Percentiles rank a stretch among this genome's conserved stretches.
phyloP scores from a whole-genome alignment of 1,139 yeast genomes.

The Pichia sp. region DNA sequence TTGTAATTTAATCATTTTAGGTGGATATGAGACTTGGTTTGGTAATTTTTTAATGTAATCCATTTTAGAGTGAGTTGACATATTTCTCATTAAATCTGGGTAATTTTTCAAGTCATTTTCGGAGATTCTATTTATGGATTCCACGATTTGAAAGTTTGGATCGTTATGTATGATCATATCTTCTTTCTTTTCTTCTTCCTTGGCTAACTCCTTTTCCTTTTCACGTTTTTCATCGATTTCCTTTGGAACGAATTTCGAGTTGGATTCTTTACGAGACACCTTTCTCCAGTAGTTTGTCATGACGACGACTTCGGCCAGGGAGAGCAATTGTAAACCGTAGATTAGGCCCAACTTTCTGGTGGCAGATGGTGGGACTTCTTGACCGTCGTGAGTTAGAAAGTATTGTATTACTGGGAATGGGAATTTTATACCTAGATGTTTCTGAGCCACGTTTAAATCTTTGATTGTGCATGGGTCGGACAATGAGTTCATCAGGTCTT shows the following conservation, averaged over 20 bases:
- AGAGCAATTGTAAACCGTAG: constrained; percentile 63
- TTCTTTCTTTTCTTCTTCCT: constrained; percentile 3
- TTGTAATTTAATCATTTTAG: constrained; percentile 61
- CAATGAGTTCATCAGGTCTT: constrained; percentile 30
- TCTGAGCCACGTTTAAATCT: constrained; percentile 63
- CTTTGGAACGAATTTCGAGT: background rate
- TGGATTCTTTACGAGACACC: constrained; percentile 44
- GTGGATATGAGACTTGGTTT: constrained; percentile 74
- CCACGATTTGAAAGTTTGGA: constrained; percentile 19
- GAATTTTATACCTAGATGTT: constrained; percentile 48
- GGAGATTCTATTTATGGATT: constrained; percentile 9
- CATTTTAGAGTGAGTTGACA: constrained; percentile 19
- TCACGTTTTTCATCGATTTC: background rate
- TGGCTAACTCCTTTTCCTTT: background rate
- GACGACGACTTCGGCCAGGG: constrained; percentile 60
- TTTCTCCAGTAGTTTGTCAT: constrained; percentile 69
- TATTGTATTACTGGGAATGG: too few species aligned
- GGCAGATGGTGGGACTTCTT: constrained; percentile 46
- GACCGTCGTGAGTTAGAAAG: constrained; percentile 49
- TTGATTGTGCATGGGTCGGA: constrained; percentile 63
- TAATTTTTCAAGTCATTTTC: constrained; percentile 18
- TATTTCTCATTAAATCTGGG: constrained; percentile 21
- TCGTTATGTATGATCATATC: constrained; percentile 16
- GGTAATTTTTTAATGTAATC: constrained; percentile 38
- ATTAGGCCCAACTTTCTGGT: constrained; percentile 60